Percentiles rank a stretch among this genome's conserved stretches.
These are phyloP conservation scores for Mucor indicus DNA, from an alignment of 371 early-diverging fungal genomes.

Conservation along the genomic window DNA sequence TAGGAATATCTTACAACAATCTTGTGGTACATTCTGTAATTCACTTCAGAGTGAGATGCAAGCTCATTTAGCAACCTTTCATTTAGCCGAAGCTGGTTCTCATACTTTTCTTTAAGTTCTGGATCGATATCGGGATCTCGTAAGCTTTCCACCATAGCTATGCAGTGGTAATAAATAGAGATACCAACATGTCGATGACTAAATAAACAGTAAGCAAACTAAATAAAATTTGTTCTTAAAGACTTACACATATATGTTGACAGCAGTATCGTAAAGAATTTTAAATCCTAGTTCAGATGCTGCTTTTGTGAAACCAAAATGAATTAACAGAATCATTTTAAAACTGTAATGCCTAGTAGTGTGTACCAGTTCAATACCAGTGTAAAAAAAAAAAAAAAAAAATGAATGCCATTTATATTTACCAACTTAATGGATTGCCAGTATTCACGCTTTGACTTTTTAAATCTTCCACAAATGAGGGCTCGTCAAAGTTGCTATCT, in stretches of 20 bases:
- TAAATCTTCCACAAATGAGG: slow-evolving; percentile 25
- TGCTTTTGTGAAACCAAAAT: slow-evolving; percentile 35
- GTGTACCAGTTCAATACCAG: too few species aligned
- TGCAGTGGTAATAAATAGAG: slow-evolving; percentile 38
- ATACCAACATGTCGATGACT: slow-evolving; percentile 41
- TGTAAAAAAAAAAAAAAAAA: background rate
- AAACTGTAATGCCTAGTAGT: slow-evolving; percentile 34
- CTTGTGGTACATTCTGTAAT: slow-evolving; percentile 36
- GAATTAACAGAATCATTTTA: slow-evolving; percentile 41
- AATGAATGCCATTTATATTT: background rate
- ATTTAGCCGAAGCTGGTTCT: slow-evolving; percentile 14
- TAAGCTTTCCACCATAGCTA: slow-evolving; percentile 33
- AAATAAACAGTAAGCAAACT: background rate
- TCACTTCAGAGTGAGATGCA: slow-evolving; percentile 30
- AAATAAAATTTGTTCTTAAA: background rate
- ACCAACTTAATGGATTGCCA: slow-evolving; percentile 39
- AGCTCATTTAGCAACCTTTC: slow-evolving; percentile 22
- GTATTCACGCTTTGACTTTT: slow-evolving; percentile 28
- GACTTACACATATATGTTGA: slow-evolving; percentile 27
- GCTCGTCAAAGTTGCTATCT: slow-evolving; percentile 27
- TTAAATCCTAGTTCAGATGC: slow-evolving; percentile 38
- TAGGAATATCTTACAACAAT: slow-evolving; percentile 29
- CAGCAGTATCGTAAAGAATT: slow-evolving; percentile 24
- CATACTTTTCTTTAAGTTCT: slow-evolving; percentile 17
- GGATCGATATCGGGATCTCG: slow-evolving; percentile 22